Conservation (phyloP, 495 filamentous ascomycete genomes). For the Lepraria neglecta region DNA sequence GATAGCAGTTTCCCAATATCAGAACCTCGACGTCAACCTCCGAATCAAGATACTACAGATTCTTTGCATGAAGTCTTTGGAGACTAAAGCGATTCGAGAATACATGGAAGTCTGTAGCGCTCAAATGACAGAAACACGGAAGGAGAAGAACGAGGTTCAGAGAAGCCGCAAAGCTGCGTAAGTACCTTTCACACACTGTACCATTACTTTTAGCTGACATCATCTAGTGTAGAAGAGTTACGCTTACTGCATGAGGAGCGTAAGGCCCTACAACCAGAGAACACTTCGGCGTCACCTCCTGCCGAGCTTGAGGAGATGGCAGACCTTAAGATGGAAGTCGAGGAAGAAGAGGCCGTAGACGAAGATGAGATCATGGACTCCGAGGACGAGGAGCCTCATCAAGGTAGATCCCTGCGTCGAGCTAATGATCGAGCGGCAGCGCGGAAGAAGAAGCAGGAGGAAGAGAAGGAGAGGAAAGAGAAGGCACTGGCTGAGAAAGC, state of each 20-base stretch:
- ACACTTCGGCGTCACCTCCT: slow-evolving; percentile 58
- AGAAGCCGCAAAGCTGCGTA: slow-evolving; percentile 75
- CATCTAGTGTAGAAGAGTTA: slow-evolving; percentile 63
- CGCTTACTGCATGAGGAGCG: slow-evolving; percentile 77
- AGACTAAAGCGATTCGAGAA: slow-evolving; percentile 74
- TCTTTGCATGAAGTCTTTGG: slow-evolving; percentile 76
- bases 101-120: slow-evolving; percentile 88
- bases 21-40: slow-evolving; percentile 70
- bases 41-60: slow-evolving; percentile 77
- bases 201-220: slow-evolving; percentile 24
- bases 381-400: slow-evolving; percentile 54
- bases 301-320: slow-evolving; percentile 52
- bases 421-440: slow-evolving; percentile 71
- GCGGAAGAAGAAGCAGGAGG: slow-evolving; percentile 71
- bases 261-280: slow-evolving; percentile 75
- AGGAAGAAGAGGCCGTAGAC: slow-evolving; percentile 52
- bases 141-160: slow-evolving; percentile 92
- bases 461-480: slow-evolving; percentile 71
- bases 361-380: slow-evolving; percentile 56
- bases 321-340: slow-evolving; percentile 59
- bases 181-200: slow-evolving; percentile 37
- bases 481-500: slow-evolving; percentile 74
- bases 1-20: slow-evolving; percentile 65
- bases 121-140: slow-evolving; percentile 86
- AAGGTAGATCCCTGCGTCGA: slow-evolving; percentile 67